phyloP scores from a whole-genome alignment of 768 basidiomycete genomes.

The Trichaptum fuscoviolaceum region DNA sequence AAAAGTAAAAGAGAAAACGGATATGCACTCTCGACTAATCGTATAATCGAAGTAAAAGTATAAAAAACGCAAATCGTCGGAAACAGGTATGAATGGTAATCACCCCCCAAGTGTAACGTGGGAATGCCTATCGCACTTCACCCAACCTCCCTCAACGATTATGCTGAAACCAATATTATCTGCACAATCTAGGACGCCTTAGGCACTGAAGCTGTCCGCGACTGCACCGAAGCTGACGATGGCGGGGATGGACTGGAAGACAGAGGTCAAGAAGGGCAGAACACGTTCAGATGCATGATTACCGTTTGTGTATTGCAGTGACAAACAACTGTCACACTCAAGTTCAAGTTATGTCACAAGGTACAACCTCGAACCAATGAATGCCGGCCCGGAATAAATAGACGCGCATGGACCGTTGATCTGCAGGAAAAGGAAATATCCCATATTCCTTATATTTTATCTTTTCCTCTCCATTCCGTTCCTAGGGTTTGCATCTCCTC shows the following conservation, averaged over 20 bases:
- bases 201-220: background rate
- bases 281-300: background rate
- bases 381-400: background rate
- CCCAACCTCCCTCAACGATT: background rate
- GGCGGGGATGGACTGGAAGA: background rate
- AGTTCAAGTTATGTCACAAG: too few species aligned
- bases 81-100: slow-evolving; percentile 1
- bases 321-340: background rate
- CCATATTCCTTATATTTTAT: background rate
- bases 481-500: slow-evolving; percentile 2
- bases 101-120: background rate
- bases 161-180: background rate
- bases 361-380: background rate
- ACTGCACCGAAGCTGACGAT: background rate
- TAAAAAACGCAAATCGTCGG: background rate
- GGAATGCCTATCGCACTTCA: background rate
- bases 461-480: slow-evolving; percentile 4
- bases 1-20: slow-evolving; percentile 1
- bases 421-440: slow-evolving; percentile 1
- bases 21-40: background rate
- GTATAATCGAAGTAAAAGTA: slow-evolving; percentile 1
- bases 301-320: background rate
- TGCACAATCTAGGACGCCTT: background rate
- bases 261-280: background rate
- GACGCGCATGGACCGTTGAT: background rate